Evolutionary conservation across 257 asterid species (phyloP).

Genomic region (Craterostigma plantagineum): DNA sequence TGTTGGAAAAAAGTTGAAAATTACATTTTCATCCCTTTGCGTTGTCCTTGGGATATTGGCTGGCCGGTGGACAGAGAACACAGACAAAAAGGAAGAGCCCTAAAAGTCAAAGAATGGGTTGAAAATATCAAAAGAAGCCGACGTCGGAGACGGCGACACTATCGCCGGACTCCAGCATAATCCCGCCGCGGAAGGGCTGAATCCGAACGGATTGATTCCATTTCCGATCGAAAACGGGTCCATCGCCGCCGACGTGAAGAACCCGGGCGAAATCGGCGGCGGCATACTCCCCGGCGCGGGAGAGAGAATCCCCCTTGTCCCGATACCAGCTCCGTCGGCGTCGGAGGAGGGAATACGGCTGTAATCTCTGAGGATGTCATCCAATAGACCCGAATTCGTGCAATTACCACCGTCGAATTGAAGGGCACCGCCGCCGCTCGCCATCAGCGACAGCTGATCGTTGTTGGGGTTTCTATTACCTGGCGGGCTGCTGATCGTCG

Average conservation of each 20-base stretch:
- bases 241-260: slow-evolving; percentile 46
- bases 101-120: slow-evolving; percentile 66
- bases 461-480: slow-evolving; percentile 12
- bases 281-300: slow-evolving; percentile 59
- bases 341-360: too few species aligned
- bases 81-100: neutral
- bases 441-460: too few species aligned
- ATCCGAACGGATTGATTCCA: slow-evolving; percentile 30
- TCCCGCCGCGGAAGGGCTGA: slow-evolving; percentile 58
- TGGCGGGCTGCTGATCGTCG: slow-evolving; percentile 25
- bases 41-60: too few species aligned
- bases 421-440: neutral
- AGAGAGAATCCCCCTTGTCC: slow-evolving; percentile 49
- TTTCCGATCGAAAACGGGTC: slow-evolving; percentile 41
- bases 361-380: slow-evolving; percentile 19
- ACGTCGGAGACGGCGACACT: slow-evolving; percentile 44
- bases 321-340: slow-evolving; percentile 16
- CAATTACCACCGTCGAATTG: too few species aligned
- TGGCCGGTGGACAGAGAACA: too few species aligned
- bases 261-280: slow-evolving; percentile 52
- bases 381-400: slow-evolving; percentile 10
- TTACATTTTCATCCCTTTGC: too few species aligned
- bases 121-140: slow-evolving; percentile 35
- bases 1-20: too few species aligned
- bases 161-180: slow-evolving; percentile 24